phyloP scores from a whole-genome alignment of 352 stramenopile genomes.

The Phytophthora pini region DNA sequence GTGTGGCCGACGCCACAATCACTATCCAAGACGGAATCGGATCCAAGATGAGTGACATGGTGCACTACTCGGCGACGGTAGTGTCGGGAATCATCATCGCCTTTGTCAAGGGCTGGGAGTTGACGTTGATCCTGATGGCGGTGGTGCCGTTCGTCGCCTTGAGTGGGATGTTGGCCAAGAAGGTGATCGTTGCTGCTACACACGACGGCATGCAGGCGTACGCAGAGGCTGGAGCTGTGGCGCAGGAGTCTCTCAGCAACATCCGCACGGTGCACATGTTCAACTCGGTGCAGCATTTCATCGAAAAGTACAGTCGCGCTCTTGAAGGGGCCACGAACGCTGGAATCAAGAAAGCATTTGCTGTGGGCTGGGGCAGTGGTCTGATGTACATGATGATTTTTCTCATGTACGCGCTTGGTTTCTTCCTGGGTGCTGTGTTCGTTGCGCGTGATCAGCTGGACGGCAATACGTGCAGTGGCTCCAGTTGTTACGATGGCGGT shows the following conservation, averaged over 20 bases:
- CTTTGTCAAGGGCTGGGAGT: slow-evolving; percentile 49
- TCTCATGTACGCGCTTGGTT: slow-evolving; percentile 57
- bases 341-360: slow-evolving; percentile 40
- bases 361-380: too few species aligned
- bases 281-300: slow-evolving; percentile 46
- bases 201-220: too few species aligned
- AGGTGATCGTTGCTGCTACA: slow-evolving; percentile 14
- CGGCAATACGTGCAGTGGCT: slow-evolving; percentile 29
- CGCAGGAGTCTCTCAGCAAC: slow-evolving; percentile 60
- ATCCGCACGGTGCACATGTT: slow-evolving; percentile 67
- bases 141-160: slow-evolving; percentile 49
- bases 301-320: slow-evolving; percentile 48
- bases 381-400: too few species aligned
- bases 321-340: slow-evolving; percentile 30
- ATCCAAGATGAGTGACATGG: slow-evolving; percentile 43
- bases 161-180: slow-evolving; percentile 34
- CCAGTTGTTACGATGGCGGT: slow-evolving; percentile 33
- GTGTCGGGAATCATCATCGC: too few species aligned
- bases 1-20: slow-evolving; percentile 42
- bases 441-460: slow-evolving; percentile 36
- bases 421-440: slow-evolving; percentile 58
- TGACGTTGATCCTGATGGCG: slow-evolving; percentile 59
- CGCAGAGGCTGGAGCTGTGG: slow-evolving; percentile 36
- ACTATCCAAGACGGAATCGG: slow-evolving; percentile 57
- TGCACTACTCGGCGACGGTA: too few species aligned